Conservation (phyloP, 1,139 yeast genomes). For the Candida tropicalis region DNA sequence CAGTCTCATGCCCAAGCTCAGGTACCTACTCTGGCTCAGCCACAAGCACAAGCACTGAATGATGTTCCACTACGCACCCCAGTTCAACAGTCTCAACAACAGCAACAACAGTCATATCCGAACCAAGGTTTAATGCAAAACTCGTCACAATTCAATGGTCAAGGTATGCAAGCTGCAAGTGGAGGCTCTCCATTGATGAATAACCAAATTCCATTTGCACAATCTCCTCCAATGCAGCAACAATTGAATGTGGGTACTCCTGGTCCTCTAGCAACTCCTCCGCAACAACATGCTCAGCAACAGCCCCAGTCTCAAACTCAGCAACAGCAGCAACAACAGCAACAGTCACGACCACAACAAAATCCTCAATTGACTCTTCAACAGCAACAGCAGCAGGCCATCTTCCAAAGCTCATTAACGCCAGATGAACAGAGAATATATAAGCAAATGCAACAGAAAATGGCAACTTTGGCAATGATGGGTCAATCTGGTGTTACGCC, state of each 20-base stretch:
- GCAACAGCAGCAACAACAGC: slow-evolving; percentile 16
- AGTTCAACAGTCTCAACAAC: slow-evolving; percentile 7
- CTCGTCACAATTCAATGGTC: slow-evolving; percentile 9
- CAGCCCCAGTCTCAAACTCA: slow-evolving; percentile 18
- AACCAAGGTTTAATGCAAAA: slow-evolving; percentile 6
- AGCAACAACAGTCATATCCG: slow-evolving; percentile 4
- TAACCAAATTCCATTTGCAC: slow-evolving; percentile 10
- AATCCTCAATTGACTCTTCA: slow-evolving; percentile 24
- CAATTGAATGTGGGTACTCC: slow-evolving; percentile 11
- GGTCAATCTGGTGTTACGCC: slow-evolving; percentile 51
- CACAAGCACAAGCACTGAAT: slow-evolving; percentile 4
- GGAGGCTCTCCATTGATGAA: slow-evolving; percentile 16
- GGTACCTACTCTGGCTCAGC: slow-evolving; percentile 7
- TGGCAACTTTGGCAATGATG: slow-evolving; percentile 48
- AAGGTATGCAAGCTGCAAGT: slow-evolving; percentile 8
- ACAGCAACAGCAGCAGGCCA: slow-evolving; percentile 51
- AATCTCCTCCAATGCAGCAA: slow-evolving; percentile 15
- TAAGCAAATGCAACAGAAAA: slow-evolving; percentile 44
- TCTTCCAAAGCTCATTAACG: slow-evolving; percentile 43
- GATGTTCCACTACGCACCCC: neutral
- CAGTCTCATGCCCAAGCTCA: slow-evolving; percentile 7
- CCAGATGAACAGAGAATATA: slow-evolving; percentile 50
- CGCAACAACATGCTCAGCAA: slow-evolving; percentile 9
- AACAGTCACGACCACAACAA: slow-evolving; percentile 16
- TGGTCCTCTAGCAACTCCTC: slow-evolving; percentile 7